These are phyloP conservation scores for Schoenoplectus triqueter DNA, from an alignment of 202 grass and related monocot species.

Conservation along the genomic window DNA sequence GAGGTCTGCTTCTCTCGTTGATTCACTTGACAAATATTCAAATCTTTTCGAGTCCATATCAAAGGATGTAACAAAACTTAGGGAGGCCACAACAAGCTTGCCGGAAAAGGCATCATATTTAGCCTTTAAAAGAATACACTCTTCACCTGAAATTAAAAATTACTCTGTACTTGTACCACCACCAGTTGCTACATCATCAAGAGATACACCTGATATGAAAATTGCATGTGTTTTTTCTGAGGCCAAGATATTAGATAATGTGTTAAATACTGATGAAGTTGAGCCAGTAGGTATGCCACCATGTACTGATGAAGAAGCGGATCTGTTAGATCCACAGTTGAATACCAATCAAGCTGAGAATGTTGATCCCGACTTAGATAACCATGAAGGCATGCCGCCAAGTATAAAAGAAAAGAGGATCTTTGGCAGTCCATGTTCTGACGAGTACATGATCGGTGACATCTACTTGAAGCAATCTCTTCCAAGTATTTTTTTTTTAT, in stretches of 20 bases:
- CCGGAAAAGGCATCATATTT: constrained; percentile 42
- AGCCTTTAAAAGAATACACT: constrained; percentile 69
- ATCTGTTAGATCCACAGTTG: constrained; percentile 20
- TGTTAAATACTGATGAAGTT: background rate
- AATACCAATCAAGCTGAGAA: constrained; percentile 23
- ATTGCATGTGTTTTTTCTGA: background rate
- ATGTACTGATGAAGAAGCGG: background rate
- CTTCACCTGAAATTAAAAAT: constrained; percentile 66
- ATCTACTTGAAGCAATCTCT: constrained; percentile 1
- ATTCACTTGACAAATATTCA: constrained; percentile 76
- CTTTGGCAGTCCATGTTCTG: background rate
- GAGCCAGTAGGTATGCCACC: background rate
- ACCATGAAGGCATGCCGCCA: background rate
- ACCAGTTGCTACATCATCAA: background rate
- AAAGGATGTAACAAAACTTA: constrained; percentile 45
- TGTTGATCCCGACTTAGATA: constrained; percentile 5
- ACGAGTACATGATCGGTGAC: background rate
- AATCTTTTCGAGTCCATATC: constrained; percentile 69
- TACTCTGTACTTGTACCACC: constrained; percentile 25
- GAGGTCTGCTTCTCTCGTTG: constrained; percentile 71
- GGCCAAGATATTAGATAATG: background rate
- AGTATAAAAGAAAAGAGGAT: background rate
- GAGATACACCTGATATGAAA: constrained; percentile 19
- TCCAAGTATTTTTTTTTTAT: background rate
- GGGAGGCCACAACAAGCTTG: constrained; percentile 24